Conservation (phyloP, 2,329 filamentous ascomycete genomes). For the Dothiorella sarmentorum region DNA sequence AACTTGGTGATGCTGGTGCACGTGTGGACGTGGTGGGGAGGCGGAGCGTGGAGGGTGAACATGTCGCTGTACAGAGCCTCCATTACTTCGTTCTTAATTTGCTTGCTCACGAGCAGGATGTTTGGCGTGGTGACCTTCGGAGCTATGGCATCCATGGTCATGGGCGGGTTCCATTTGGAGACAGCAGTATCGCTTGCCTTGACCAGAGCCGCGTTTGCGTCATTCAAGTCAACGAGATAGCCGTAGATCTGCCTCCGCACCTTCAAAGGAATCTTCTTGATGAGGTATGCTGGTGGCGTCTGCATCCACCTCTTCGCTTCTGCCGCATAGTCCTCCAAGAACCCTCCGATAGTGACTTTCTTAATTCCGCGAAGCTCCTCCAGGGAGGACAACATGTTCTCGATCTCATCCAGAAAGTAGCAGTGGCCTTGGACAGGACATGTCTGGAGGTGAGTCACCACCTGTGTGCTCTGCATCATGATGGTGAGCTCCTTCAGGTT, state of each 20-base stretch:
- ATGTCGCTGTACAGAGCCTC: background rate
- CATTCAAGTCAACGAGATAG: conserved; percentile 13
- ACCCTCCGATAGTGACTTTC: conserved; percentile 12
- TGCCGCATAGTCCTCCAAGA: background rate
- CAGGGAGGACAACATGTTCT: conserved; percentile 3
- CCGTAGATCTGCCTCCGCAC: conserved; percentile 1
- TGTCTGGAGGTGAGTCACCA: background rate
- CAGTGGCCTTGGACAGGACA: conserved; percentile 13
- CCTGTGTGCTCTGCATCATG: background rate
- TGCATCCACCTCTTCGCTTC: conserved; percentile 12
- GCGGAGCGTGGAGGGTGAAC: conserved; percentile 1
- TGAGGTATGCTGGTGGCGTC: conserved; percentile 5
- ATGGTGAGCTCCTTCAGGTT: conserved; percentile 16
- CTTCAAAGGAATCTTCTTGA: background rate
- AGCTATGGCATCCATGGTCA: conserved; percentile 7
- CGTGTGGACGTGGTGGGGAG: conserved; percentile 1
- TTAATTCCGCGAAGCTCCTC: conserved; percentile 16
- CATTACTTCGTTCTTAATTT: background rate
- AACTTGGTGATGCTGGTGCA: conserved; percentile 12
- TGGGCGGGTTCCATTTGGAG: background rate
- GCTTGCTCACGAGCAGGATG: background rate
- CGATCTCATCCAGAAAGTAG: conserved; percentile 16
- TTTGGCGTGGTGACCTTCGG: background rate
- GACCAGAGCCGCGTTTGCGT: background rate
- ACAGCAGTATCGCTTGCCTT: conserved; percentile 1